These are phyloP conservation scores for Sugiyamaella paludigena DNA, from an alignment of 1,139 yeast genomes.

Conservation along the genomic window DNA sequence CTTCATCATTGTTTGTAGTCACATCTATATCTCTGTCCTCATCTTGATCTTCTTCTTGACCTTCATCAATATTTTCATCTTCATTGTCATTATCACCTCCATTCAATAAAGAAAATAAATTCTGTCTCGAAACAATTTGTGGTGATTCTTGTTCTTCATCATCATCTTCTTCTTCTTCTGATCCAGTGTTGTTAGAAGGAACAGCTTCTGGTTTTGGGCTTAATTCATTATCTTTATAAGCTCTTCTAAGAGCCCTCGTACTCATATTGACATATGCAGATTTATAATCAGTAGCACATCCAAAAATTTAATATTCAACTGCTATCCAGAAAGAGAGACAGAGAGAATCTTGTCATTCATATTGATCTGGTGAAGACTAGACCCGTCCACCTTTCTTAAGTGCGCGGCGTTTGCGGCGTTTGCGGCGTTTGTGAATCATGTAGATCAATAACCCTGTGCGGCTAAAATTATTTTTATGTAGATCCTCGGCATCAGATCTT, in stretches of 20 bases:
- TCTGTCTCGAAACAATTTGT: conserved; percentile 33
- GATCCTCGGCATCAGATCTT: no score
- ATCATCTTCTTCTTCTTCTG: conserved; percentile 15
- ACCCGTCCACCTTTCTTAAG: no score
- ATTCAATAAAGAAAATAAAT: conserved; percentile 55
- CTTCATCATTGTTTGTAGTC: conserved; percentile 16
- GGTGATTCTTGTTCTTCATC: not conserved
- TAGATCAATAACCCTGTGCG: no score
- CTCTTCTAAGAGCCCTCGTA: conserved; percentile 26
- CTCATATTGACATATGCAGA: conserved; percentile 18
- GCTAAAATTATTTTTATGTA: no score
- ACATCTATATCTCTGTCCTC: conserved; percentile 5
- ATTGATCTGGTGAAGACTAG: no score
- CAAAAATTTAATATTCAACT: no score
- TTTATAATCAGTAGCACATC: no score
- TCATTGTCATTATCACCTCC: conserved; percentile 37
- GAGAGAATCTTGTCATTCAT: no score
- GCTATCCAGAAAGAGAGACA: no score
- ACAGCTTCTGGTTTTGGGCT: conserved; percentile 8
- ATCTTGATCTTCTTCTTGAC: conserved; percentile 23
- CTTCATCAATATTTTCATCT: conserved; percentile 37
- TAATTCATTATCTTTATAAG: conserved; percentile 19
- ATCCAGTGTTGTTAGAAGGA: not conserved
- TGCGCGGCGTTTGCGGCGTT: no score
- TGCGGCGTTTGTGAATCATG: no score